A percentile compares a stretch with the other conserved stretches of the same genome.
Evolutionary conservation across 2,329 filamentous ascomycete genomes (phyloP).

Genomic region (Xylariaceae sp.): DNA sequence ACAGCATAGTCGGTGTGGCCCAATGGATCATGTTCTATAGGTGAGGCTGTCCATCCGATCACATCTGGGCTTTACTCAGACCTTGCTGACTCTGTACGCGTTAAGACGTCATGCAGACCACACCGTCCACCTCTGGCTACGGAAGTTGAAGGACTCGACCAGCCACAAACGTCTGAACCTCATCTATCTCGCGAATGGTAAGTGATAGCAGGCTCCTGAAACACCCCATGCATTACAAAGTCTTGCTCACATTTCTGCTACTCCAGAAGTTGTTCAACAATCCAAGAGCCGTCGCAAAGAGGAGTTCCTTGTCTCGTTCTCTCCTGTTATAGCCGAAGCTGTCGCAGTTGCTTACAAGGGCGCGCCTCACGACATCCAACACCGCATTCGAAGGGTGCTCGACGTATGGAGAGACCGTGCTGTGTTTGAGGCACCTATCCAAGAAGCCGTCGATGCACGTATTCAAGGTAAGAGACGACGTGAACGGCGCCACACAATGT

Average conservation of each 20-base stretch:
- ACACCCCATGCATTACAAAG: conserved; percentile 3
- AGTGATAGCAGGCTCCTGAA: conserved; percentile 23
- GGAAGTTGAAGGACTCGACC: conserved; percentile 80
- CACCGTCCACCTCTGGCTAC: conserved; percentile 87
- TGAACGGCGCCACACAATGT: neutral
- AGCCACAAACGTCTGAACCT: conserved; percentile 83
- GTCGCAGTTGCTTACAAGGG: conserved; percentile 86
- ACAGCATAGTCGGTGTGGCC: conserved; percentile 90
- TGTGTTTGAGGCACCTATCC: conserved; percentile 78
- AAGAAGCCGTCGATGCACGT: conserved; percentile 72
- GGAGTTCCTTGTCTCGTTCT: conserved; percentile 88
- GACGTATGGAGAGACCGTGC: conserved; percentile 87
- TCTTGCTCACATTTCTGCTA: conserved; percentile 11
- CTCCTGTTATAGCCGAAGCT: conserved; percentile 89
- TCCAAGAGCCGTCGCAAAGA: conserved; percentile 88
- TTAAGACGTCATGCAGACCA: conserved; percentile 82
- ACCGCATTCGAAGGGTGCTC: conserved; percentile 80
- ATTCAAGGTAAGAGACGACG: conserved; percentile 60
- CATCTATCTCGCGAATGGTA: conserved; percentile 93
- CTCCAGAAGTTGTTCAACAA: conserved; percentile 85
- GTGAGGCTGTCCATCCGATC: conserved; percentile 48
- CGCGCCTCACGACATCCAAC: conserved; percentile 76
- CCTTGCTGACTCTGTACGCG: conserved; percentile 26
- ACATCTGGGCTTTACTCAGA: neutral
- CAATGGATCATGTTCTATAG: conserved; percentile 99